phyloP scores from a whole-genome alignment of 2,329 filamentous ascomycete genomes.

The Capronia epimyces region DNA sequence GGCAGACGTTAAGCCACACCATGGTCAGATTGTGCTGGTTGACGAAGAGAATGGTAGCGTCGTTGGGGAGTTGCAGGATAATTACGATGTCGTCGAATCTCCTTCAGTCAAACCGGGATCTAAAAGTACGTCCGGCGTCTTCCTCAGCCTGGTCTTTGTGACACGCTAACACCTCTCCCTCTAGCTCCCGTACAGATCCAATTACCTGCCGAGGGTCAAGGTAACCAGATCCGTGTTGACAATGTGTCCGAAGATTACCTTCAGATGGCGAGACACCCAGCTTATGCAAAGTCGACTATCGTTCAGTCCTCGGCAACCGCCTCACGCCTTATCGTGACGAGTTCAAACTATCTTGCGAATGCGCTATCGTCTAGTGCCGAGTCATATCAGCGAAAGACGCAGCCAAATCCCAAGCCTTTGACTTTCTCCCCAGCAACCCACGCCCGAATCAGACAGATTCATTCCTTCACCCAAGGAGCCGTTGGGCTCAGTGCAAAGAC shows the following conservation, averaged over 20 bases:
- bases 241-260: constrained; percentile 58
- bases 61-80: constrained; percentile 81
- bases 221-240: constrained; percentile 44
- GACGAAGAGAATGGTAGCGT: constrained; percentile 96
- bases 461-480: constrained; percentile 74
- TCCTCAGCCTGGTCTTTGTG: not conserved
- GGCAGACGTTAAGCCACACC: constrained; percentile 31
- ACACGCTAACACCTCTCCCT: constrained; percentile 24
- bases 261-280: constrained; percentile 73
- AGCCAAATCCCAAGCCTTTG: constrained; percentile 72
- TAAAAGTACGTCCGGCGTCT: constrained; percentile 59
- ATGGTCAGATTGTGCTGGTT: constrained; percentile 81
- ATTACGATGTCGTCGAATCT: constrained; percentile 74
- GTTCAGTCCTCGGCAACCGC: constrained; percentile 83
- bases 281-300: constrained; percentile 81
- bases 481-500: constrained; percentile 79
- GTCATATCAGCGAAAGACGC: constrained; percentile 71
- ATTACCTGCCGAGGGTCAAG: constrained; percentile 43
- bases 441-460: constrained; percentile 78
- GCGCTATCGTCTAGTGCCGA: constrained; percentile 72
- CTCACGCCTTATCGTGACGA: constrained; percentile 86
- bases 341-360: constrained; percentile 72
- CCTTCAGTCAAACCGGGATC: constrained; percentile 72
- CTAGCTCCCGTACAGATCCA: constrained; percentile 46
- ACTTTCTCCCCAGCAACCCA: constrained; percentile 84